These are phyloP conservation scores for Nicotiana rustica DNA, from an alignment of 305 asterid species.

Conservation along the genomic window DNA sequence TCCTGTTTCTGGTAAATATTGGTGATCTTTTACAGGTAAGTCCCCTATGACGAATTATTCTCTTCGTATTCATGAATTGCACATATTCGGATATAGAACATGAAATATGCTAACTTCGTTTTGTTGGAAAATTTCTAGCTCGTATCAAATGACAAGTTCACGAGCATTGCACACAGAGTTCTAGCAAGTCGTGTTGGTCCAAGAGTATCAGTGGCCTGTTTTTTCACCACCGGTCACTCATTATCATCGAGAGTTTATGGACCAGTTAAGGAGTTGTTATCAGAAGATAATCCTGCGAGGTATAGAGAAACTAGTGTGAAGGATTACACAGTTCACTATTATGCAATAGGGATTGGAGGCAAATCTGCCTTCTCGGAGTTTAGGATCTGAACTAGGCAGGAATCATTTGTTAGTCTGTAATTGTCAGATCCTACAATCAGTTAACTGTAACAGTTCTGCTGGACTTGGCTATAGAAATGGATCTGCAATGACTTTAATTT, in stretches of 20 bases:
- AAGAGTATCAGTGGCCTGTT: conserved; percentile 39
- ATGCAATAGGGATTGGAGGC: no score
- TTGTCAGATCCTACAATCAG: not conserved
- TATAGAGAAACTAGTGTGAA: conserved; percentile 36
- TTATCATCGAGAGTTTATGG: conserved; percentile 32
- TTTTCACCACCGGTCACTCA: conserved; percentile 17
- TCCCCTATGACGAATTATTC: not conserved
- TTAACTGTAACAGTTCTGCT: not conserved
- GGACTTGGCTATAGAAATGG: not conserved
- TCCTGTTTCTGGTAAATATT: conserved; percentile 32
- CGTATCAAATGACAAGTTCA: conserved; percentile 42
- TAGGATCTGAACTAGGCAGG: no score
- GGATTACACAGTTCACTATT: conserved; percentile 9
- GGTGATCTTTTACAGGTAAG: conserved; percentile 43
- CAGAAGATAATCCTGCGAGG: conserved; percentile 39
- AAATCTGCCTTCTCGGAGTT: no score
- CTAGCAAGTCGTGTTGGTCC: conserved; percentile 37
- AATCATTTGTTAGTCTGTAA: not conserved
- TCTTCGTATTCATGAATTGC: not conserved
- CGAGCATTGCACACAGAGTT: conserved; percentile 41
- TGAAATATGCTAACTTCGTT: not conserved
- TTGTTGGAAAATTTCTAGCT: conserved; percentile 35
- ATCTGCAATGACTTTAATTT: not conserved
- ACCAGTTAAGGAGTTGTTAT: conserved; percentile 40
- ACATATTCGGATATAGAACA: not conserved